These are phyloP conservation scores for Lachnellula willkommii DNA, from an alignment of 2,329 filamentous ascomycete genomes.

Conservation along the genomic window DNA sequence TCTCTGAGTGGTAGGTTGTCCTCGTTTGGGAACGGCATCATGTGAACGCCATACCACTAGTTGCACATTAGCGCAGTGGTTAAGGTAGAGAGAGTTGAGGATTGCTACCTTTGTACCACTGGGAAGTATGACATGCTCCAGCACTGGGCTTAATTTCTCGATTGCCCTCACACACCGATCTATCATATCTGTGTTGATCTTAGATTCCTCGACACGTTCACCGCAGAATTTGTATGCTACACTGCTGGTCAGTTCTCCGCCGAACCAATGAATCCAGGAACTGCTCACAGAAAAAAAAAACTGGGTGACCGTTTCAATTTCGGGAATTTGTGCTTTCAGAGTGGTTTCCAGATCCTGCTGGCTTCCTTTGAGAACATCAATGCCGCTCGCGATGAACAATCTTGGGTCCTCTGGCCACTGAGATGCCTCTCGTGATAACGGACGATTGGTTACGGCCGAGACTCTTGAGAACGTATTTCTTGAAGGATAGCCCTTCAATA, in stretches of 20 bases:
- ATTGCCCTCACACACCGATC: slow-evolving; percentile 35
- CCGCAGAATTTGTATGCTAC: slow-evolving; percentile 17
- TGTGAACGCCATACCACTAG: slow-evolving; percentile 32
- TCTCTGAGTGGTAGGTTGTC: slow-evolving; percentile 34
- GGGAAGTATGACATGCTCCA: slow-evolving; percentile 38
- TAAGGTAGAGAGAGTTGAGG: neutral
- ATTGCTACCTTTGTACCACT: slow-evolving; percentile 36
- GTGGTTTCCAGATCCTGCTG: slow-evolving; percentile 20
- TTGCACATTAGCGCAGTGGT: neutral
- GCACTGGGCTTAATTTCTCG: slow-evolving; percentile 34
- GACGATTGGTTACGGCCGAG: slow-evolving; percentile 30
- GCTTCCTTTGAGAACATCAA: slow-evolving; percentile 35
- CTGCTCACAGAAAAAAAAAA: slow-evolving; percentile 34
- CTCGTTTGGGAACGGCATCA: slow-evolving; percentile 14
- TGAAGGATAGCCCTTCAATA: slow-evolving; percentile 28
- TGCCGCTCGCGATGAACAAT: slow-evolving; percentile 34
- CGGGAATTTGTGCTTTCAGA: slow-evolving; percentile 28
- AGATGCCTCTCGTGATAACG: slow-evolving; percentile 15
- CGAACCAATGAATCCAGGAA: too few species aligned
- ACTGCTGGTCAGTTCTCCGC: neutral
- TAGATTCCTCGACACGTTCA: slow-evolving; percentile 10
- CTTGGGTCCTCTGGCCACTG: slow-evolving; percentile 10
- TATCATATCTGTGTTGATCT: slow-evolving; percentile 36
- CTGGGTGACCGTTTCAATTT: slow-evolving; percentile 37
- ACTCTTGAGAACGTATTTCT: slow-evolving; percentile 26